Evolutionary conservation across 257 asterid genomes (phyloP), one percentile per base, ranked within the genome.

Genomic region (Thymus quinquecostatus): DNA sequence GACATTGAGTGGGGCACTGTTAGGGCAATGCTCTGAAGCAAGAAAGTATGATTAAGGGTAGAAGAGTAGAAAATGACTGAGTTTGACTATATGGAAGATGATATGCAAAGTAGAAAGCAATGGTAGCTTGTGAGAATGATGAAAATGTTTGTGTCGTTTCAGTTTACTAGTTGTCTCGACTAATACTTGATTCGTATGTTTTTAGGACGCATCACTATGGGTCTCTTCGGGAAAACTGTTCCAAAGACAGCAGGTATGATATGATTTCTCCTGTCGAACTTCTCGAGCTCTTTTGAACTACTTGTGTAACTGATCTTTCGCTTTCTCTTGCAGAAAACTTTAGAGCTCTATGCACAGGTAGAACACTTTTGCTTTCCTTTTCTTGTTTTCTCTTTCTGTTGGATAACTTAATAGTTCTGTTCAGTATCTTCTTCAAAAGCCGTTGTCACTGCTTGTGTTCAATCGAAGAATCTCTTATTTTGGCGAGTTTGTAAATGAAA

Each of bases 281-380:
- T 6, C 30, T 54, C 4, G 60, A 10, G 44, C 65, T 76, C 57
- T 29, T 69, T 75, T 13, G 49, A 13, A 56, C 61, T 40, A 28
- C 57, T 50, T 57, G 32, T 29, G 30, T 66, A 14, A 68, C 78
- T 76, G 8, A 78, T 74, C 68, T 43, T 61, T 76, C 44, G 21
- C 34, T 65, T 73, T 71, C 55, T 65, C 66, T 80, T 80, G 87
- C 97, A 94, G 97, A 94, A 72, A 94, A 94, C 71, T 94, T 91
- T 76, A 87, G 95, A 88, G 95, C 97, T 55, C 75, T 94, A 54
- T 94, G 99, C 84, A 91, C 97, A 80, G 97, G 99, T 91, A 85
- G 33, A 27, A 11, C 28, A 6, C 55, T 30, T 47, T 34, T 64
- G 38, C 70, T 59, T 40, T 32, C 2, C 43, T 43, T 57, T 34